These are phyloP conservation scores for Vitis rupestris DNA, from an alignment of 164 flowering plant genomes.

Conservation along the genomic window DNA sequence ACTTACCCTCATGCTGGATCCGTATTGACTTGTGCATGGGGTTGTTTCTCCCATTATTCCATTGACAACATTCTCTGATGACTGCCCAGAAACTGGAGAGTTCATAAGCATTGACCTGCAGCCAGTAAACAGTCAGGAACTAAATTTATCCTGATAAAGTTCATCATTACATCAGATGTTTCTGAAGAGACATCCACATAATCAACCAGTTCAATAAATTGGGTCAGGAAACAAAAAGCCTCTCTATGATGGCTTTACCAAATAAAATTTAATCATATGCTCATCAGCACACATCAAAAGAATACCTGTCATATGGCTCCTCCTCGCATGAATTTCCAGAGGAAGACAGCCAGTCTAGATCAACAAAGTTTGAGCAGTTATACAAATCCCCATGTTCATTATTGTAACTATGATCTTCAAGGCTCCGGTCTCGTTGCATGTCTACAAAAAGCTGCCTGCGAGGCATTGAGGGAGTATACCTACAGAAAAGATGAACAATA, in stretches of 20 bases:
- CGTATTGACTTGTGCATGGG: conserved; percentile 33
- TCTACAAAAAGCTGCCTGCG: conserved; percentile 35
- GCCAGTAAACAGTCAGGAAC: not conserved
- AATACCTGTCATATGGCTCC: conserved; percentile 43
- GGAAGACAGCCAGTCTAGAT: conserved; percentile 52
- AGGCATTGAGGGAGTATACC: conserved; percentile 38
- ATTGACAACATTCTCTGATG: conserved; percentile 35
- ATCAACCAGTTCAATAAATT: no score
- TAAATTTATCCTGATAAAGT: not conserved
- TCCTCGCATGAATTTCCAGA: conserved; percentile 50
- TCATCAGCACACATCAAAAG: not conserved
- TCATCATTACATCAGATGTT: no score
- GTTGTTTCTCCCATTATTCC: conserved; percentile 34
- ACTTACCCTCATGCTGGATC: conserved; percentile 40
- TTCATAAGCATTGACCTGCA: conserved; percentile 33
- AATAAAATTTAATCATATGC: not conserved
- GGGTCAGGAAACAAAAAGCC: not conserved
- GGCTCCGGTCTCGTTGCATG: conserved; percentile 24
- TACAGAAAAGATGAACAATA: conserved; percentile 1
- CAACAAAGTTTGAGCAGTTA: conserved; percentile 48
- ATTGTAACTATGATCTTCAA: conserved; percentile 29
- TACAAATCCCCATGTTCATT: conserved; percentile 31
- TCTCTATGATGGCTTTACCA: not conserved
- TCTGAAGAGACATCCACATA: no score
- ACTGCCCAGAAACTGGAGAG: conserved; percentile 31